These are phyloP conservation scores for Cystobasidium tubakii DNA, from an alignment of 768 basidiomycete genomes.

Conservation along the genomic window DNA sequence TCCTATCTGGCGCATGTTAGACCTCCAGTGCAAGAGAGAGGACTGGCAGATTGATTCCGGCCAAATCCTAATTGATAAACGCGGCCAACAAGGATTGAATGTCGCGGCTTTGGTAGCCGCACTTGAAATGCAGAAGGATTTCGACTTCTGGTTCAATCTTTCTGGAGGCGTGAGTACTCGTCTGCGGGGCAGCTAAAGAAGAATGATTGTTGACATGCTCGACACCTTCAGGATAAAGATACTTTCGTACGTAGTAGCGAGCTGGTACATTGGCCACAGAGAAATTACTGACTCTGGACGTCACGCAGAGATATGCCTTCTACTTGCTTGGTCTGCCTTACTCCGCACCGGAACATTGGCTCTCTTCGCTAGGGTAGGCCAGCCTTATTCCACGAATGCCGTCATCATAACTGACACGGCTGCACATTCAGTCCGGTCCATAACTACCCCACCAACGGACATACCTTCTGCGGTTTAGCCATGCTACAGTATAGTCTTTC, in stretches of 20 bases:
- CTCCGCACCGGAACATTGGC: conserved; percentile 49
- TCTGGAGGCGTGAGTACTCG: conserved; percentile 46
- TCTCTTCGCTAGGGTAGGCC: conserved; percentile 47
- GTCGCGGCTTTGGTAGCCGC: conserved; percentile 51
- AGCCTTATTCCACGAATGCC: too few relatives aligned
- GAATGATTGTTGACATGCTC: background rate
- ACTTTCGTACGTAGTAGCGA: conserved; percentile 47
- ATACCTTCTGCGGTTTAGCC: conserved; percentile 50
- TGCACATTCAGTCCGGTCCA: background rate
- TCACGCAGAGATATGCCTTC: conserved; percentile 48
- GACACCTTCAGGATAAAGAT: conserved; percentile 49
- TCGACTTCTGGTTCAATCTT: conserved; percentile 52
- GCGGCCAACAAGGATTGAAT: conserved; percentile 51
- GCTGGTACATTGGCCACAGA: background rate
- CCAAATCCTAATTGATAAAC: conserved; percentile 52
- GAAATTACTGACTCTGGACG: background rate
- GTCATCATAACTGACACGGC: background rate
- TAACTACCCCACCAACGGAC: conserved; percentile 40
- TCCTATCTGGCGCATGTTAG: conserved; percentile 52
- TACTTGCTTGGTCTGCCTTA: conserved; percentile 49
- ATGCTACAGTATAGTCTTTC: conserved; percentile 50
- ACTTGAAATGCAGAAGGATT: conserved; percentile 49
- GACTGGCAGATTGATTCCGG: conserved; percentile 52
- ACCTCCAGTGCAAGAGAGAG: conserved; percentile 48
- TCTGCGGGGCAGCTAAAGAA: background rate